phyloP scores from a whole-genome alignment of 2,329 filamentous ascomycete genomes.

The Microsporum audouinii region DNA sequence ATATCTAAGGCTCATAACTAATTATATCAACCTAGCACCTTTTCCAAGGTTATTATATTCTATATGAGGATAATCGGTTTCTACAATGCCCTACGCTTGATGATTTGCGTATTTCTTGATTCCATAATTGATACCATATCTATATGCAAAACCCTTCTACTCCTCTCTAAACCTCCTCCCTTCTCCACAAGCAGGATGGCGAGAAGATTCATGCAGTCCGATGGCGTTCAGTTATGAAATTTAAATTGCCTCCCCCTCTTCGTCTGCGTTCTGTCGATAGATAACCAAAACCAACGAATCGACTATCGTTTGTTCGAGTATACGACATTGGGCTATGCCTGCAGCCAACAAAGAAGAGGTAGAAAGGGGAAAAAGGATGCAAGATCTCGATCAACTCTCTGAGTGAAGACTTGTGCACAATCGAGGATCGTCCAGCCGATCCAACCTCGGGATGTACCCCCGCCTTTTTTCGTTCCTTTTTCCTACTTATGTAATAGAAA shows the following conservation, averaged over 20 bases:
- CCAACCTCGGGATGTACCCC: not conserved
- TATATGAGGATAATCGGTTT: not conserved
- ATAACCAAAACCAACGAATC: not conserved
- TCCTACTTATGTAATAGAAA: not conserved
- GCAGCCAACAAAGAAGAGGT: not conserved
- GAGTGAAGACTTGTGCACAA: not conserved
- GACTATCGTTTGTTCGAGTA: not conserved
- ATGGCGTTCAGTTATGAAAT: not conserved
- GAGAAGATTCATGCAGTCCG: not conserved
- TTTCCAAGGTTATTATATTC: not conserved
- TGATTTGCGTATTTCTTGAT: no score
- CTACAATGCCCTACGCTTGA: not conserved
- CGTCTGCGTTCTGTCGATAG: not conserved
- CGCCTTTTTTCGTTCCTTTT: not conserved
- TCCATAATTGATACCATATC: no score
- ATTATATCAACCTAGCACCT: not conserved
- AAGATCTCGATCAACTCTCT: not conserved
- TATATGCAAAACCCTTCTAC: no score
- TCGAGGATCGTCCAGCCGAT: not conserved
- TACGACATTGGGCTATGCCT: not conserved
- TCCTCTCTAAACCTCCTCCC: no score
- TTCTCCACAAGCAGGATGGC: no score
- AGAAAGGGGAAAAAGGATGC: not conserved
- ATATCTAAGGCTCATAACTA: not conserved
- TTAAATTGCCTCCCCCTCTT: not conserved